phyloP scores from a whole-genome alignment of 495 filamentous ascomycete species.

The Penicillium salamii region DNA sequence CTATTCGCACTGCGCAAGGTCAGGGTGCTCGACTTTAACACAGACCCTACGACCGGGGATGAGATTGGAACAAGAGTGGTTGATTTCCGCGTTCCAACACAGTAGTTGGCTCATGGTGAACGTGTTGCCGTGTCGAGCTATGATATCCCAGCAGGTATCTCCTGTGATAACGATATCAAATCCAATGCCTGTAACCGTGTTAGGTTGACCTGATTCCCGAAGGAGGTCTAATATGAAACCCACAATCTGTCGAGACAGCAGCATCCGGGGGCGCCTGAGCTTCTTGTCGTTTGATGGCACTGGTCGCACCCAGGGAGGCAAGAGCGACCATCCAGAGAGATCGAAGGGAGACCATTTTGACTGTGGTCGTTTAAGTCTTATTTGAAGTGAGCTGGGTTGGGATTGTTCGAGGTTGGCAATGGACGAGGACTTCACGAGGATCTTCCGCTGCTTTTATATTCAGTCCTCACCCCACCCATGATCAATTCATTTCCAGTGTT shows the following conservation, averaged over 20 bases:
- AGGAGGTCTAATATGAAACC: not conserved
- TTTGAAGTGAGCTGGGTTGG: not conserved
- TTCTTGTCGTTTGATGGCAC: not conserved
- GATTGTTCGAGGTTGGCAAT: not conserved
- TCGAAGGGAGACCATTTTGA: conserved; percentile 11
- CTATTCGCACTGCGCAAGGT: no score
- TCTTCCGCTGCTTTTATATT: not conserved
- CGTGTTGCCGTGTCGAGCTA: conserved; percentile 8
- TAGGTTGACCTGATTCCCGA: not conserved
- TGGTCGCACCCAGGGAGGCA: conserved; percentile 9
- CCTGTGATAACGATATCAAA: conserved; percentile 17
- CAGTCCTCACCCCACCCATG: not conserved
- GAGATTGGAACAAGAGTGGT: conserved; percentile 23
- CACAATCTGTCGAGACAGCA: no score
- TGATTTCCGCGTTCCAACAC: conserved; percentile 31
- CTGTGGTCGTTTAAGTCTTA: not conserved
- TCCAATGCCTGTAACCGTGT: conserved; percentile 12
- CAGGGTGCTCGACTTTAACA: conserved; percentile 12
- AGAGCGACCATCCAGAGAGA: conserved; percentile 15
- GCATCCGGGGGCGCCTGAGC: no score
- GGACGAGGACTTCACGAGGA: not conserved
- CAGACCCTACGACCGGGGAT: conserved; percentile 24
- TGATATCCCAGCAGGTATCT: conserved; percentile 30
- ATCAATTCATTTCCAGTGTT: not conserved
- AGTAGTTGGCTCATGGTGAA: conserved; percentile 23